Evolutionary conservation across 116 monocot species (phyloP).

Genomic region (Phalaenopsis hybrid): DNA sequence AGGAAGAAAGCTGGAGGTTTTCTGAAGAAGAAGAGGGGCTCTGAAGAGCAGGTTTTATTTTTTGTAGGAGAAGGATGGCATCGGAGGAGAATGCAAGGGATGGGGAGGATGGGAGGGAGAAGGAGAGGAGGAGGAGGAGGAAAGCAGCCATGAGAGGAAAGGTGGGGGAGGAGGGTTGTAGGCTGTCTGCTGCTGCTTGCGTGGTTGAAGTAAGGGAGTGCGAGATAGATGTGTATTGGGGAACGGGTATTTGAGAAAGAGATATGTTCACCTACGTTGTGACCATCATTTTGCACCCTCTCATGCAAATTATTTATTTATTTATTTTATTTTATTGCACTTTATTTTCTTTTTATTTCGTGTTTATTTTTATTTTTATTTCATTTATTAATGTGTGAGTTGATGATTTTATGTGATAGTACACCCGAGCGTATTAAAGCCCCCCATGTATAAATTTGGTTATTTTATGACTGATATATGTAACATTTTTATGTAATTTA

Average conservation of each 20-base stretch:
- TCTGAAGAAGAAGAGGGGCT: conserved; percentile 13
- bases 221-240: not conserved
- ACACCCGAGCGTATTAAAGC: too few species aligned
- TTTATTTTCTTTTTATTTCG: too few species aligned
- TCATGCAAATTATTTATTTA: too few species aligned
- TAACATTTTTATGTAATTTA: too few species aligned
- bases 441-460: too few species aligned
- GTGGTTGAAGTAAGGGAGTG: not conserved
- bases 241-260: not conserved
- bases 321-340: too few species aligned
- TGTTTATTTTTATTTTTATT: too few species aligned
- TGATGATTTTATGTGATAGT: too few species aligned
- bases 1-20: conserved; percentile 71
- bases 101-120: not conserved
- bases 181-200: not conserved
- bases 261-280: not conserved
- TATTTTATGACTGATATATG: too few species aligned
- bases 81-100: conserved; percentile 26
- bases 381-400: too few species aligned
- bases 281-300: not conserved
- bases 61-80: conserved; percentile 38
- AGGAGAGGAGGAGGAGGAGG: conserved; percentile 1
- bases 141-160: conserved; percentile 3
- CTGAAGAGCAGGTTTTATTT: conserved; percentile 63
- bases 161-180: not conserved